phyloP scores from a whole-genome alignment of 2,329 filamentous ascomycete species.

The Pseudopithomyces maydicus region DNA sequence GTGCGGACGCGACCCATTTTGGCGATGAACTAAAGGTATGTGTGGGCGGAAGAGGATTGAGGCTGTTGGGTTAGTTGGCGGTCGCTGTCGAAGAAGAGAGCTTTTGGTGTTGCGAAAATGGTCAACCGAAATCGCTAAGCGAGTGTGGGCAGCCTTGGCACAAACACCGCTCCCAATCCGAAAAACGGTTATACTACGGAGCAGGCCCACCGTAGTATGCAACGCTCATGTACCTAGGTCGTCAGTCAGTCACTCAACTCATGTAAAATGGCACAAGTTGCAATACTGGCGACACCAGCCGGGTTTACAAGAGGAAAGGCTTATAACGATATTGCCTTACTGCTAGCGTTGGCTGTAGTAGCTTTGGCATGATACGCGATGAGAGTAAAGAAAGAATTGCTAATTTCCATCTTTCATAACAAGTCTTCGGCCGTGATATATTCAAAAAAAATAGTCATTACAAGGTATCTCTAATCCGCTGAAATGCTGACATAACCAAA shows the following conservation, averaged over 20 bases:
- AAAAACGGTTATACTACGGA: neutral
- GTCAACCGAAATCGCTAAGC: slow-evolving; percentile 20
- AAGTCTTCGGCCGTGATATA: neutral
- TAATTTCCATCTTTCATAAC: too few species aligned
- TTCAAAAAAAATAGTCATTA: slow-evolving; percentile 3
- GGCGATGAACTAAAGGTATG: slow-evolving; percentile 35
- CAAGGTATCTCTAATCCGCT: slow-evolving; percentile 6
- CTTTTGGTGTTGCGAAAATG: slow-evolving; percentile 4
- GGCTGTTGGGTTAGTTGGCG: slow-evolving; percentile 34
- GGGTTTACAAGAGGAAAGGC: too few species aligned
- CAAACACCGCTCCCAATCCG: neutral
- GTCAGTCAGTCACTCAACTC: too few species aligned
- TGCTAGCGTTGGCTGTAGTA: too few species aligned
- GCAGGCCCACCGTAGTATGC: neutral
- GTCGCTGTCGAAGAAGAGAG: slow-evolving; percentile 32
- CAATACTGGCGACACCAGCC: too few species aligned
- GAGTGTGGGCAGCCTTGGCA: slow-evolving; percentile 16
- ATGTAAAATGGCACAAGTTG: too few species aligned
- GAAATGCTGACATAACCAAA: neutral
- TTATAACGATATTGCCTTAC: too few species aligned
- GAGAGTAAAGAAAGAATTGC: neutral
- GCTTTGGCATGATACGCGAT: neutral
- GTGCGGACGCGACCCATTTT: slow-evolving; percentile 64
- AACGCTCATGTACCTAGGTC: too few species aligned
- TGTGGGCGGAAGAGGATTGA: slow-evolving; percentile 27